Evolutionary conservation across 2,329 filamentous ascomycete genomes (phyloP).

Genomic region (Cephalotrichum gorgonifer): DNA sequence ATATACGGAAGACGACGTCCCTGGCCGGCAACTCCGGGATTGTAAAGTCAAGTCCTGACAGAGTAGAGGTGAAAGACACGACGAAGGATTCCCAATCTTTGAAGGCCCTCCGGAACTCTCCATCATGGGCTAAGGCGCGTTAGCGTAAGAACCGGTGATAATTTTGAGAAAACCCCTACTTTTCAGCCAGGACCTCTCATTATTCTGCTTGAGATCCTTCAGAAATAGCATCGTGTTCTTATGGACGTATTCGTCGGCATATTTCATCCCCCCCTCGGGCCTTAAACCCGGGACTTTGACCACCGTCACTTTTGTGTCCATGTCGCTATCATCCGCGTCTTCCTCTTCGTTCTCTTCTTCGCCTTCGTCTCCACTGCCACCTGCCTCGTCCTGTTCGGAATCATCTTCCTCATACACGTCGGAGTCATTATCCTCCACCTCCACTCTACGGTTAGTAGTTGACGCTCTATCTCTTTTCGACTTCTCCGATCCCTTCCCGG

Average conservation of each 20-base stretch:
- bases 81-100: conserved; percentile 78
- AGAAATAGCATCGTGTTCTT: conserved; percentile 49
- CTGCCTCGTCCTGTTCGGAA: background rate
- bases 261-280: conserved; percentile 30
- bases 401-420: conserved; percentile 4
- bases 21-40: conserved; percentile 79
- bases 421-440: background rate
- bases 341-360: conserved; percentile 3
- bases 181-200: conserved; percentile 49
- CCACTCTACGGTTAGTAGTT: background rate
- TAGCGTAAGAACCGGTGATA: background rate
- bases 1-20: conserved; percentile 79
- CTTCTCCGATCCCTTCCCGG: background rate
- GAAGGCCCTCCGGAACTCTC: conserved; percentile 66
- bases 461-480: background rate
- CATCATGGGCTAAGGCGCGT: conserved; percentile 54
- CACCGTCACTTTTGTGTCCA: conserved; percentile 3
- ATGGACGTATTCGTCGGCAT: conserved; percentile 42
- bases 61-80: conserved; percentile 57
- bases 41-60: conserved; percentile 66
- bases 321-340: background rate
- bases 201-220: conserved; percentile 48
- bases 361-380: background rate
- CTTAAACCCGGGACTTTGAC: conserved; percentile 16
- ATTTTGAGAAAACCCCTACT: conserved; percentile 21